Evolutionary conservation across 768 basidiomycete genomes (phyloP), one percentile per base, ranked within the genome.

Genomic region (Lentinula lateritia): DNA sequence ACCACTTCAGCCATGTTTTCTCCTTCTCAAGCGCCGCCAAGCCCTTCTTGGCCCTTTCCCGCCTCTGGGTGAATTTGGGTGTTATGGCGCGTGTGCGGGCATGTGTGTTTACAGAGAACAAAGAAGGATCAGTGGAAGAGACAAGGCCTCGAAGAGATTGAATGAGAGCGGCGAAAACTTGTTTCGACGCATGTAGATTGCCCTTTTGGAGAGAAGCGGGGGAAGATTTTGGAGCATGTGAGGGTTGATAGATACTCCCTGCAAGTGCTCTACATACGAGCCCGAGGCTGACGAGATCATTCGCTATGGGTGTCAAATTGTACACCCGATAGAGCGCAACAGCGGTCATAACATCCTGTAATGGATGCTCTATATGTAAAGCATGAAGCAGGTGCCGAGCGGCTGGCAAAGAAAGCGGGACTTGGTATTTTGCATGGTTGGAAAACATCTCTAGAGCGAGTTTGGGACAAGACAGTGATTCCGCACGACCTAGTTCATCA

Each of bases 391-490:
- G 72, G 16, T 69, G 70, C 12, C 76, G 78, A 5, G 78, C 80
- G 2, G 74, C 79, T 5, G 69, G 52, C 10, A 73, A 61, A 2
- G 76, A 75, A 7, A 82, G 69, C 48, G 74, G 70, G 36, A 82
- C 64, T 55, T 76, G 75, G 63, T 83, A 80, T 54, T 79, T 79
- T 13, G 78, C 69, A 52, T 78, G 80, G 62, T 82, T 71, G 41
- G 72, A 71, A 62, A 81, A 77, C 28, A 80, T 75, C 16, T 73
- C 68, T 15, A 82, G 66, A 13, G 79, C 81, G 46, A 82, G 74
- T 20, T 70, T 58, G 7, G 80, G 75, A 56, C 79, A 78, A 20
- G 68, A 66, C 6, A 81, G 73, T 57, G 78, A 75, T 52, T 71
- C 68, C 45, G 78, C 80, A 6, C 80, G 81, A 18, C 75, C 81